Conservation (phyloP, 2,329 filamentous ascomycete species). For the Sporothrix pallida region DNA sequence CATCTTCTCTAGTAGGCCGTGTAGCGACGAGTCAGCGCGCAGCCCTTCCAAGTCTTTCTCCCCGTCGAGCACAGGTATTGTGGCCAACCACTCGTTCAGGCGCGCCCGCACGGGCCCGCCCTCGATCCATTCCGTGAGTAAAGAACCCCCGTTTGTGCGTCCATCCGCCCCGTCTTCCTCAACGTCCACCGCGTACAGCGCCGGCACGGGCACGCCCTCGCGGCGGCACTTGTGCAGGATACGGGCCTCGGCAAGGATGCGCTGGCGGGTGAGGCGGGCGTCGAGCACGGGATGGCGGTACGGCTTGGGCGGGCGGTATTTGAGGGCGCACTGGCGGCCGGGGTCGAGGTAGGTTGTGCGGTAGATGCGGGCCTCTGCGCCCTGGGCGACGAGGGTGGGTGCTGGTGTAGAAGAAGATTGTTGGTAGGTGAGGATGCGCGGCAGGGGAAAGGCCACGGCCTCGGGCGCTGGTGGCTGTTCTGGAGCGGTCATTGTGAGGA, state of each 20-base stretch:
- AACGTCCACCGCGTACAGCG: slow-evolving; percentile 70
- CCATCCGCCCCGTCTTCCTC: slow-evolving; percentile 67
- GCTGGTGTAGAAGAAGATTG: slow-evolving; percentile 45
- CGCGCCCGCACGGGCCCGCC: slow-evolving; percentile 72
- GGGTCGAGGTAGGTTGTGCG: slow-evolving; percentile 78
- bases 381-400: slow-evolving; percentile 79
- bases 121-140: slow-evolving; percentile 84
- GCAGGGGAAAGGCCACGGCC: slow-evolving; percentile 46
- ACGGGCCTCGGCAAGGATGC: slow-evolving; percentile 86
- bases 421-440: slow-evolving; percentile 63
- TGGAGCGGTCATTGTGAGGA: slow-evolving; percentile 1
- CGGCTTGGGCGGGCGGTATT: slow-evolving; percentile 87
- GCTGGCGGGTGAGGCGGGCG: slow-evolving; percentile 80
- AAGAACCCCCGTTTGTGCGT: slow-evolving; percentile 43
- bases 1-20: slow-evolving; percentile 70
- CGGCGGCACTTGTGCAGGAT: slow-evolving; percentile 78
- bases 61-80: slow-evolving; percentile 47
- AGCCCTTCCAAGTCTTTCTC: slow-evolving; percentile 26
- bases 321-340: slow-evolving; percentile 75
- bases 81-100: slow-evolving; percentile 71
- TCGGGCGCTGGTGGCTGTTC: slow-evolving; percentile 31
- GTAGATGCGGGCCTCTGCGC: slow-evolving; percentile 95
- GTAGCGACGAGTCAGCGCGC: slow-evolving; percentile 49
- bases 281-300: slow-evolving; percentile 93
- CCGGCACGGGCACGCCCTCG: slow-evolving; percentile 82